Base-by-base conservation (phyloP, 495 filamentous ascomycete species). In the Glonium stellatum region DNA sequence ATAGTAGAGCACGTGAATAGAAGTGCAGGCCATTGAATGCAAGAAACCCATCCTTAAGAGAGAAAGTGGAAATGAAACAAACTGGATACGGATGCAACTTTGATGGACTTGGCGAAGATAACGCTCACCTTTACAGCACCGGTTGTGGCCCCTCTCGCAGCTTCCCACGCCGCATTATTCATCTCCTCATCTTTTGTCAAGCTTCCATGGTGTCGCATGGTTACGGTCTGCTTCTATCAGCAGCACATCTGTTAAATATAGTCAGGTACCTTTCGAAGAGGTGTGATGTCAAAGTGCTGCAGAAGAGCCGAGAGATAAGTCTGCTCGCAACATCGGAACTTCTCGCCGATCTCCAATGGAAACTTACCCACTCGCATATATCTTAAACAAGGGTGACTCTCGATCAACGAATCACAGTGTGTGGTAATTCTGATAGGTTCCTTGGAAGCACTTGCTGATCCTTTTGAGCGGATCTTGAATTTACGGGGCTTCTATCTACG, bases 161-260 rank as follows among this genome's bases (percentile, higher is more conserved):
- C 86, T 66, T 82, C 82, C 77, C 80, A 82, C 15, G 81, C 80
- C 58, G 85, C 86, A 47, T 74, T 72, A 66, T 77, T 77, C 12
- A 79, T 75, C 63, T 89, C 85, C 5, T 77, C 76, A 64, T 80
- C 48, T 15, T 51, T 79, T 5, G n/a, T 59, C 53, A 73, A 62
- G 39, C 58, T 68, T 18, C 67, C 73, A 67, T 72, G 70, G 10
- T 54, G 63, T 22, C 69, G 59, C 62, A 69, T 69, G 15, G 2
- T 65, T 13, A 27, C 8, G 2, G 1, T 51, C 25, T 51, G 48
- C 48, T 51, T 51, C 19, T 51, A 23, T 39, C 25, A 19, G 48
- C 48, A 51, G 19, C 48, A 41, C 11, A 57, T 34, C 12, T 19
- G n/a, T 39, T 18, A n/a, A 12, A 31, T n/a, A 15, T 41, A 46